phyloP scores from a whole-genome alignment of 202 grass and related monocot genomes.

The Hordeum pubiflorum region DNA sequence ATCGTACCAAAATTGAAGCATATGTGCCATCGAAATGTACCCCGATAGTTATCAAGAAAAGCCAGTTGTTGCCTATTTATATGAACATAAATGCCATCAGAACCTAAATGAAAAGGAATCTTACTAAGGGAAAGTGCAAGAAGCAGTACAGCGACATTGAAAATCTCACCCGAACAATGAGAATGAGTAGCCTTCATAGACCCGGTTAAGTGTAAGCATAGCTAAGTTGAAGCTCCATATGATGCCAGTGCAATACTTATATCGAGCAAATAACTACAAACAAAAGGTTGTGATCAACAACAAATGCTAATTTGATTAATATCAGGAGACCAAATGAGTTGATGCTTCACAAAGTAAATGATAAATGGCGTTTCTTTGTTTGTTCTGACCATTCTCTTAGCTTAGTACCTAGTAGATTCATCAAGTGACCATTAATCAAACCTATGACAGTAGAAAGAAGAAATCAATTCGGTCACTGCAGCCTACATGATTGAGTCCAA shows the following conservation, averaged over 20 bases:
- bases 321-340: not conserved
- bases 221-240: constrained; percentile 82
- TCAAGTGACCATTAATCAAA: not conserved
- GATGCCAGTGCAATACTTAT: constrained; percentile 54
- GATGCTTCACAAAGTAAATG: not conserved
- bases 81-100: constrained; percentile 18
- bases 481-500: not conserved
- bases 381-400: not conserved
- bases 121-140: not conserved
- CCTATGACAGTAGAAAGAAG: not conserved
- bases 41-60: constrained; percentile 73
- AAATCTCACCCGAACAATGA: constrained; percentile 74
- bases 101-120: not conserved
- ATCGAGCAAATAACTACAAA: constrained; percentile 69
- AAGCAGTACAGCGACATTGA: constrained; percentile 5
- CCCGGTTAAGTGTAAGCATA: constrained; percentile 78
- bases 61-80: constrained; percentile 54
- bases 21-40: constrained; percentile 97
- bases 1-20: constrained; percentile 93
- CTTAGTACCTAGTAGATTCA: not conserved
- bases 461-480: not conserved
- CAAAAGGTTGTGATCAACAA: constrained; percentile 8
- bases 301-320: not conserved
- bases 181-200: constrained; percentile 93
- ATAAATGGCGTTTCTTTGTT: not conserved